A percentile compares a stretch with the other conserved stretches of the same genome.
These are phyloP conservation scores for Didymella glomerata DNA, from an alignment of 2,329 filamentous ascomycete species.

Conservation along the genomic window DNA sequence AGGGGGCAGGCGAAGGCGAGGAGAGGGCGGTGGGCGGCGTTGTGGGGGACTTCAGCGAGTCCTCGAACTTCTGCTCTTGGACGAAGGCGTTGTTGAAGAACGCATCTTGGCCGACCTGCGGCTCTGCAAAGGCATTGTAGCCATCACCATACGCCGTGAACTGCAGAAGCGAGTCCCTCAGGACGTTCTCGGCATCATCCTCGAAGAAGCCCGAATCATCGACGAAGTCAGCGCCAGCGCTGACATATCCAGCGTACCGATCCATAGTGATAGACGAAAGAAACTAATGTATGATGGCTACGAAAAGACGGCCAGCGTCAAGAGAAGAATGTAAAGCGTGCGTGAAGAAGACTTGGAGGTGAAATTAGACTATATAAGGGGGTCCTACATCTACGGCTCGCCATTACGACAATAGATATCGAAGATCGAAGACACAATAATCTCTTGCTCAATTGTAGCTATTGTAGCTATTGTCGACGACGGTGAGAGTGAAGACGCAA, in stretches of 20 bases:
- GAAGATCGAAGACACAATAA: no score
- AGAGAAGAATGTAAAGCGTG: neutral
- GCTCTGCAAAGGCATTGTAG: neutral
- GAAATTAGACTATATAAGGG: neutral
- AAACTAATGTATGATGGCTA: neutral
- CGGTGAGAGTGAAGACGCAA: neutral
- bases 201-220: neutral
- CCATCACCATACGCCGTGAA: neutral
- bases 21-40: neutral
- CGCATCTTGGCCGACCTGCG: neutral
- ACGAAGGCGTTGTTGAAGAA: neutral
- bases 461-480: neutral
- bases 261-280: neutral
- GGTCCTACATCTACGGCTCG: neutral
- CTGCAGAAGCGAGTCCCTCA: neutral
- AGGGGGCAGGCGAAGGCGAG: neutral
- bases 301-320: slow-evolving; percentile 11
- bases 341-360: neutral
- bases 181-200: neutral
- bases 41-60: neutral
- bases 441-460: no score
- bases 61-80: neutral
- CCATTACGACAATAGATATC: neutral
- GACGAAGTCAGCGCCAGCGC: slow-evolving; percentile 3
- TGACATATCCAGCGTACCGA: neutral